These are phyloP conservation scores for Schizophyllum amplum DNA, from an alignment of 1,284 basidiomycete genomes.

Conservation along the genomic window DNA sequence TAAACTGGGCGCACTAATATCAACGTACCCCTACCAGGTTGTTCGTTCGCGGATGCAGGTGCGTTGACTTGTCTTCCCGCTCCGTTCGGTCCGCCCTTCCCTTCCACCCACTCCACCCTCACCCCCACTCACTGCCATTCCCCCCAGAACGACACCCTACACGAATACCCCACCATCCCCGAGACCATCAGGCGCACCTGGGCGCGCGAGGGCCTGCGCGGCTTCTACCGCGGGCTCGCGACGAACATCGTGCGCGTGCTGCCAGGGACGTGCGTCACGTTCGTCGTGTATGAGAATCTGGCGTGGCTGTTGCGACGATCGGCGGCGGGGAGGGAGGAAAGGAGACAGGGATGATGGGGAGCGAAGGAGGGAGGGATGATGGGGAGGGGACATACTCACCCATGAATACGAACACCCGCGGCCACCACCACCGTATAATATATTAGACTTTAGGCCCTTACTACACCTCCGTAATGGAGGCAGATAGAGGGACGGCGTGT, in stretches of 20 bases:
- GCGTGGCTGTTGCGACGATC: constrained; percentile 73
- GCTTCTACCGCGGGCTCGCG: constrained; percentile 93
- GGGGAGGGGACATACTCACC: too few species aligned
- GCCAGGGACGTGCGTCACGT: constrained; percentile 96
- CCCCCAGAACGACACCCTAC: constrained; percentile 51
- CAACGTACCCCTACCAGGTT: constrained; percentile 98
- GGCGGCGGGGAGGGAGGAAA: constrained; percentile 26
- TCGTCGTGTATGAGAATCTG: constrained; percentile 96
- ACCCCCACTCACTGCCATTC: background rate
- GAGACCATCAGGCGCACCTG: constrained; percentile 77
- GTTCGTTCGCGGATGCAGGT: constrained; percentile 92
- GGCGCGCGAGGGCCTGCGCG: constrained; percentile 70
- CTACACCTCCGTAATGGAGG: too few species aligned
- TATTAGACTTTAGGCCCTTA: too few species aligned
- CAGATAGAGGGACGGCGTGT: too few species aligned
- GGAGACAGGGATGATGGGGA: too few species aligned
- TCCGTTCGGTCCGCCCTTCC: background rate
- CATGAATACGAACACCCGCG: too few species aligned
- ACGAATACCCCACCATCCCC: constrained; percentile 73
- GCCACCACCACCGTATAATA: too few species aligned
- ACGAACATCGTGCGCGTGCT: constrained; percentile 96
- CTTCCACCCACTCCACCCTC: background rate
- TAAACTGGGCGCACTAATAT: constrained; percentile 78
- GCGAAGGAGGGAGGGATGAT: background rate
- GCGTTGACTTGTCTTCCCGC: constrained; percentile 15